Evolutionary conservation across 2,329 filamentous ascomycete genomes (phyloP), one percentile per base, ranked within the genome.

Genomic region (Sporothrix humicola): DNA sequence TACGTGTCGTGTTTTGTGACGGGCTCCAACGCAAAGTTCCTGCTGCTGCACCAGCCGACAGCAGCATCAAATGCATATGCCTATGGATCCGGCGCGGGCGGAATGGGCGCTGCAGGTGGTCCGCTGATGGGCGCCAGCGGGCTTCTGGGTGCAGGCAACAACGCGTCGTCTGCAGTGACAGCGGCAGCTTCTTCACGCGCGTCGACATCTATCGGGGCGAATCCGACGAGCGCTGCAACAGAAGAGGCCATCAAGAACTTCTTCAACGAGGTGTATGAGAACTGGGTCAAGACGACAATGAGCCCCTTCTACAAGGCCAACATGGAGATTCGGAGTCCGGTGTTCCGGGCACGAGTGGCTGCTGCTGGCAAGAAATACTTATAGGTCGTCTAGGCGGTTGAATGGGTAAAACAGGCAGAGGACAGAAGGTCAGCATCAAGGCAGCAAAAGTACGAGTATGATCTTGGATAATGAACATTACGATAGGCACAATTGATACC

Each of bases 221-320:
- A 97, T 81, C 95, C 95, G 0, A 95, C 91, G 2, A 93, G 91
- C 74, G 91, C 94, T 6, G 93, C 95, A 80, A 97, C 95, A 5
- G 96, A 99, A 83, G 96, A 99, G 84, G 95, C 96, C 4, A 93
- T 98, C 78, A 91, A 94, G 81, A 93, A 93, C 82, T 99, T 98
- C 84, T 97, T 99, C 84, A 87, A 88, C 17, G 96, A 99, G 81
- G 93, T 98, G 13, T 98, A 98, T 83, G 96, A 99, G 83, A 94
- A 91, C 77, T 99, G 95, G 91, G 89, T 97, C 77, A 99, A 99
- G 87, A 93, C 95, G 13, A 90, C 95, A 73, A 98, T 99, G 96
- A 98, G 90, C 80, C 96, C 96, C 0, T 99, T 99, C 82, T 98
- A 98, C 84, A 87, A 88, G 72, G 89, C 92, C 72, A 95, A 97